Evolutionary conservation across 495 filamentous ascomycete species (phyloP).

Genomic region (Collariella sp.): DNA sequence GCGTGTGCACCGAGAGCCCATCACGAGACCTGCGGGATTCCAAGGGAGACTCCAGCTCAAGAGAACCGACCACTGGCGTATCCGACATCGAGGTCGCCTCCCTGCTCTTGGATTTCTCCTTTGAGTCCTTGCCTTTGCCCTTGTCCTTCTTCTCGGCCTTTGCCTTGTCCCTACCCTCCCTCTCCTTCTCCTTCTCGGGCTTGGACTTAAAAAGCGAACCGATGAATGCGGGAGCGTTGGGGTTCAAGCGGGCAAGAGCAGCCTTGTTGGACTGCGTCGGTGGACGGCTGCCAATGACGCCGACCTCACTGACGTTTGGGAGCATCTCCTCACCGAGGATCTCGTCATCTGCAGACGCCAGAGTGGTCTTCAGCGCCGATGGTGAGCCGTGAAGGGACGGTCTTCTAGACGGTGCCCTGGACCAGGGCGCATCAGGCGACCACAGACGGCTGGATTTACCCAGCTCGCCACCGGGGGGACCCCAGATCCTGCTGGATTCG

Average conservation of each 20-base stretch:
- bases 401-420: slow-evolving; percentile 37
- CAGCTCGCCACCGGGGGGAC: slow-evolving; percentile 24
- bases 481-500: slow-evolving; percentile 54
- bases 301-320: slow-evolving; percentile 38
- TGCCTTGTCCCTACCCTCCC: slow-evolving; percentile 23
- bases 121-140: slow-evolving; percentile 23
- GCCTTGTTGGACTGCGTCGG: slow-evolving; percentile 40
- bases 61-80: slow-evolving; percentile 1
- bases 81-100: slow-evolving; percentile 16
- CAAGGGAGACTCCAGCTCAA: slow-evolving; percentile 46
- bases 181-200: slow-evolving; percentile 34
- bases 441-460: slow-evolving; percentile 35
- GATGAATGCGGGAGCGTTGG: slow-evolving; percentile 46
- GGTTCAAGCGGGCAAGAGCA: slow-evolving; percentile 37
- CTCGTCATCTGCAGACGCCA: slow-evolving; percentile 43
- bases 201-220: slow-evolving; percentile 37
- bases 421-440: slow-evolving; percentile 38
- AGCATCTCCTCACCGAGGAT: slow-evolving; percentile 41
- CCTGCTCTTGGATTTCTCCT: slow-evolving; percentile 20
- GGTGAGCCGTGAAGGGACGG: slow-evolving; percentile 43
- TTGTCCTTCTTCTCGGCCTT: slow-evolving; percentile 24
- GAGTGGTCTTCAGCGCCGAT: slow-evolving; percentile 40
- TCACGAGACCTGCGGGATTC: slow-evolving; percentile 55
- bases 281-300: slow-evolving; percentile 43
- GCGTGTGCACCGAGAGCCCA: slow-evolving; percentile 44